Evolutionary conservation across 192 early-diverging fungal genomes (phyloP), one percentile per base, ranked within the genome.

Genomic region (Entophlyctis luteolus): DNA sequence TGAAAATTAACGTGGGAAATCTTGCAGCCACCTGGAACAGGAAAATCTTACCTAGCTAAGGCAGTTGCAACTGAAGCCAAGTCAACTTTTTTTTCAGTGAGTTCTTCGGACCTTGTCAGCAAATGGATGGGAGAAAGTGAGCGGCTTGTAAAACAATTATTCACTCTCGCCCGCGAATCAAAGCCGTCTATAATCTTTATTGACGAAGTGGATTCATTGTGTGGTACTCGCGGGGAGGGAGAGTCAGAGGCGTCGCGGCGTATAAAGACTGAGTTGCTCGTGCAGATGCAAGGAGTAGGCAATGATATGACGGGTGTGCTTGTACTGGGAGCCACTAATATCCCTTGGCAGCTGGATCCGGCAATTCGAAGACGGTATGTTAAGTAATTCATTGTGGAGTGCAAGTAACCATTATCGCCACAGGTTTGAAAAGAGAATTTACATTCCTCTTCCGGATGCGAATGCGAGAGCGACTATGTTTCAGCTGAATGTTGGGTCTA

Each of bases 61-160:
- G 96, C 96, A 0, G 93, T 99, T 27, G 96, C 96, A 2, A 99
- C 96, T 0, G 96, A 99, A 71, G 93, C 95, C 36, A 86, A 93
- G 55, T 89, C 93, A 2, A 95, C 94, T 18, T 99, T 99, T 69
- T 96, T 98, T 59, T 91, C 94, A 14, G 91, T 99, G 22, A 94
- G 92, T 12, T 98, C 95, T 2, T 96, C 95, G 2, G 96, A 99
- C 77, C 80, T 99, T 52, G 95, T 99, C n/a, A 90, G 88, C 72
- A 99, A 97, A 81, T 99, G 94, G 94, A 97, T 99, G 90, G 95
- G 96, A 48, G 95, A 99, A 76, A 89, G 88, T 81, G 96, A 98
- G 75, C 87, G 91, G 73, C 82, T 96, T 37, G 92, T 98, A 14
- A 95, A 96, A 77, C 86, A 96, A 58, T 78, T 98, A 49, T 98